Conservation (phyloP, 805 yeast genomes). For the Myxozyma melibiosi region DNA sequence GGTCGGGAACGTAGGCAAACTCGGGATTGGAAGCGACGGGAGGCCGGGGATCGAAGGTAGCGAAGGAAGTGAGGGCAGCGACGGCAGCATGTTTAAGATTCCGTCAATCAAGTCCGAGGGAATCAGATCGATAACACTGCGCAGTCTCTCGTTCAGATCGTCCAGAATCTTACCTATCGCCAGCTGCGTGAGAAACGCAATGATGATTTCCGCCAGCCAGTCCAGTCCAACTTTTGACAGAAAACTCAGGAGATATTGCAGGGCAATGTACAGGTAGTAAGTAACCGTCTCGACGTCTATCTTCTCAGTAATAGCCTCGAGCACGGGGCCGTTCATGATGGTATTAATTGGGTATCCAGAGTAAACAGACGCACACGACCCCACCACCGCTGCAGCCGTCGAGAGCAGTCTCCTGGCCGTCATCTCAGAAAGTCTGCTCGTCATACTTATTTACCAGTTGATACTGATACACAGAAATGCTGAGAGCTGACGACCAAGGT, state of each 20-base stretch:
- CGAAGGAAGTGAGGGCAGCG: background rate
- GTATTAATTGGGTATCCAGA: background rate
- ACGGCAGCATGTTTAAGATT: too few relatives aligned
- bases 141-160: too few relatives aligned
- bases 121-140: too few relatives aligned
- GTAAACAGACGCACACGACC: background rate
- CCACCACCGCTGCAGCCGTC: background rate
- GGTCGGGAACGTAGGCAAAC: background rate
- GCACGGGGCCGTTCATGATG: background rate
- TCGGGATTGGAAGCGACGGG: background rate
- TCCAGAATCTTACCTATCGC: too few relatives aligned
- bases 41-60: background rate
- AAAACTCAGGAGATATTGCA: background rate
- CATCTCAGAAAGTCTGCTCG: background rate
- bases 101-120: too few relatives aligned
- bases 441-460: background rate
- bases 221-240: background rate
- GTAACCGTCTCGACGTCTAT: background rate
- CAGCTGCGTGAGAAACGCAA: too few relatives aligned
- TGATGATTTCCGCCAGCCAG: too few relatives aligned
- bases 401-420: too few relatives aligned
- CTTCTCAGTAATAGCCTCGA: background rate
- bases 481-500: too few relatives aligned
- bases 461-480: too few relatives aligned
- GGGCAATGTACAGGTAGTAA: background rate